These are phyloP conservation scores for Bodo saltans DNA, from an alignment of 78 protist species.

Conservation along the genomic window DNA sequence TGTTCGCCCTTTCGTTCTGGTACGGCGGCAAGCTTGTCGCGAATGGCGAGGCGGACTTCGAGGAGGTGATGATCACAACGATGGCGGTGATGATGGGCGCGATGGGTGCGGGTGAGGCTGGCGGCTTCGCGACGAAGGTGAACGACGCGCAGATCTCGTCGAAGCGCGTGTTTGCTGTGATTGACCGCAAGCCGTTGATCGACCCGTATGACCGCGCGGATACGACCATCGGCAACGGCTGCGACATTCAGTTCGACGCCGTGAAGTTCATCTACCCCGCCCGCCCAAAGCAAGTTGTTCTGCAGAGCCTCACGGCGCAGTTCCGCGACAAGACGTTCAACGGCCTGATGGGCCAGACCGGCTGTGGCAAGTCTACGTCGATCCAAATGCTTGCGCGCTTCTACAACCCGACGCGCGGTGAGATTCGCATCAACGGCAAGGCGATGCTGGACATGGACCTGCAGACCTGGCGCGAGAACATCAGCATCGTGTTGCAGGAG, in stretches of 20 bases:
- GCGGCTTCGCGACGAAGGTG: too few species aligned
- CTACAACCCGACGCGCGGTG: conserved; percentile 16
- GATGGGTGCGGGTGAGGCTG: too few species aligned
- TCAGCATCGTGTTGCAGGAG: conserved; percentile 66
- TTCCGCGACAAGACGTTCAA: not conserved
- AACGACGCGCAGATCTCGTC: too few species aligned
- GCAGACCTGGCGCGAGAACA: conserved; percentile 16
- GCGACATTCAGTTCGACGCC: conserved; percentile 53
- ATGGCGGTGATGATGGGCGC: too few species aligned
- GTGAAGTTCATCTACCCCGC: conserved; percentile 58
- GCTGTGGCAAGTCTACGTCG: conserved; percentile 39
- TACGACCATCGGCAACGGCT: not conserved
- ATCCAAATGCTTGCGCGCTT: conserved; percentile 26
- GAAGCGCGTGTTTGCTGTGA: too few species aligned
- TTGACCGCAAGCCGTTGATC: too few species aligned
- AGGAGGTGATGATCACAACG: too few species aligned
- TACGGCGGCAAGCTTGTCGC: too few species aligned
- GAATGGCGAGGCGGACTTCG: too few species aligned
- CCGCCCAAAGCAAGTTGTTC: conserved; percentile 25
- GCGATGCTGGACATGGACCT: conserved; percentile 26
- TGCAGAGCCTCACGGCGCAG: not conserved
- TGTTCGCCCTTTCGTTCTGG: too few species aligned
- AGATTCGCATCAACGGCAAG: conserved; percentile 13
- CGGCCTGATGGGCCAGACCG: conserved; percentile 40
- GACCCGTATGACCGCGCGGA: too few species aligned